Conservation (phyloP, 805 yeast genomes). For the Metschnikowia aberdeeniae region DNA sequence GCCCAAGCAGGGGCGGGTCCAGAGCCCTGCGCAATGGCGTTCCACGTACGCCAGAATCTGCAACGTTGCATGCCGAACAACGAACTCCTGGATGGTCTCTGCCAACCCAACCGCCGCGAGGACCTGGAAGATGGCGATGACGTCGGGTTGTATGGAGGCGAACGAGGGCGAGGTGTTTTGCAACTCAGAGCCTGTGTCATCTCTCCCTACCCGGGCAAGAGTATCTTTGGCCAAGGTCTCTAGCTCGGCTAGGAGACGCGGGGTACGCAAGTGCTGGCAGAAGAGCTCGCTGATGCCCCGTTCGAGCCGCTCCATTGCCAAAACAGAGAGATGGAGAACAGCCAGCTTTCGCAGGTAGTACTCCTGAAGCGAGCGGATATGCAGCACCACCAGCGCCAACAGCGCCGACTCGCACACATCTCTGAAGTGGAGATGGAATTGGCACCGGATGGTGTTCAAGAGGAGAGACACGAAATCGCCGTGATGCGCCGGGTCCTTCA, state of each 20-base stretch:
- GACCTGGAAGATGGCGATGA: not conserved
- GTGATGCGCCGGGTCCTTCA: slow-evolving; percentile 32
- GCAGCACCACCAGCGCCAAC: slow-evolving; percentile 5
- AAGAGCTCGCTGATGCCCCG: slow-evolving; percentile 31
- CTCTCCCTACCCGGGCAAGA: not conserved
- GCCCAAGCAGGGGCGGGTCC: slow-evolving; percentile 37
- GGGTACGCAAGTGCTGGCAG: slow-evolving; percentile 14
- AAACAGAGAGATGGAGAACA: slow-evolving; percentile 21
- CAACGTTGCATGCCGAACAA: slow-evolving; percentile 36
- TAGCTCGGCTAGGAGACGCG: slow-evolving; percentile 7
- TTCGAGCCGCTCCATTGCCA: slow-evolving; percentile 21
- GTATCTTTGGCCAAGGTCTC: not conserved
- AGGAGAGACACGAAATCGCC: slow-evolving; percentile 31
- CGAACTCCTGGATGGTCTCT: slow-evolving; percentile 15
- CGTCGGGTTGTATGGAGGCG: not conserved
- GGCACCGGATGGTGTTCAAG: slow-evolving; percentile 27
- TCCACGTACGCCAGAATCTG: slow-evolving; percentile 32
- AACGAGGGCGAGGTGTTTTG: too few relatives aligned
- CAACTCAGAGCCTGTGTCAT: too few relatives aligned
- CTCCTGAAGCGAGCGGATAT: slow-evolving; percentile 17
- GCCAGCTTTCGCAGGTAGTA: slow-evolving; percentile 24
- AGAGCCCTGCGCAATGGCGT: slow-evolving; percentile 27
- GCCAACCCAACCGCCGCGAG: slow-evolving; percentile 15
- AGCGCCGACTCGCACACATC: slow-evolving; percentile 2
- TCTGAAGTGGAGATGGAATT: slow-evolving; percentile 16